Evolutionary conservation across 352 stramenopile genomes (phyloP).

Genomic region (Globisporangium splendens): DNA sequence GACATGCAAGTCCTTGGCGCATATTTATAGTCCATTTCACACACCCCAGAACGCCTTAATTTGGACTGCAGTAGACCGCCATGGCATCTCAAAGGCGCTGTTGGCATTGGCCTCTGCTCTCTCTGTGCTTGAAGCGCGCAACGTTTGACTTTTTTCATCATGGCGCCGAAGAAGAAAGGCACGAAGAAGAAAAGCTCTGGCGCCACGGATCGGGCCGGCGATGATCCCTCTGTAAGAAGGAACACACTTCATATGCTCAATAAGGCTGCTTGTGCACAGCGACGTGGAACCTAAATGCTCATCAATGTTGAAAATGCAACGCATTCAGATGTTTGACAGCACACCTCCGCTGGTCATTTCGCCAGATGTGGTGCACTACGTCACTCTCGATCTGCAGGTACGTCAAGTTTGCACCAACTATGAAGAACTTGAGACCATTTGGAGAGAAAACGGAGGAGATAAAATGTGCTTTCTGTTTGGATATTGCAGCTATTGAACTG

Average conservation of each 20-base stretch:
- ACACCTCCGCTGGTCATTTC: constrained; percentile 33
- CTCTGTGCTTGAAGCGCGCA: not conserved
- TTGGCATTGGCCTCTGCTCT: too few species aligned
- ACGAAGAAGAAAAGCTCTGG: constrained; percentile 20
- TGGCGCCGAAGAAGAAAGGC: too few species aligned
- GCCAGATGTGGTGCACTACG: constrained; percentile 35
- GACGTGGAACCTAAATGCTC: too few species aligned
- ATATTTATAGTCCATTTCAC: too few species aligned
- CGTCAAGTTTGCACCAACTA: not conserved
- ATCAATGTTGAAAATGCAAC: too few species aligned
- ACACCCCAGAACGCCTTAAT: too few species aligned
- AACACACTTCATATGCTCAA: not conserved
- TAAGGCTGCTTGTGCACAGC: not conserved
- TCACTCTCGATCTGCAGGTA: constrained; percentile 60
- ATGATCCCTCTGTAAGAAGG: constrained; percentile 15
- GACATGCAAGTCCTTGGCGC: too few species aligned
- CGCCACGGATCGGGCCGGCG: constrained; percentile 14
- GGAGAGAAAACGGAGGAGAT: too few species aligned
- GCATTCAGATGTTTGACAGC: constrained; percentile 27
- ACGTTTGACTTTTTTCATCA: constrained; percentile 5
- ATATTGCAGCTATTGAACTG: constrained; percentile 48
- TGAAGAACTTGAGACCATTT: not conserved
- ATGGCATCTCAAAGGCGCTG: too few species aligned
- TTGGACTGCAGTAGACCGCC: too few species aligned
- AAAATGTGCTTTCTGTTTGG: not conserved